Conservation (phyloP, 2,329 filamentous ascomycete species). For the Penicillium fuscoglaucum region DNA sequence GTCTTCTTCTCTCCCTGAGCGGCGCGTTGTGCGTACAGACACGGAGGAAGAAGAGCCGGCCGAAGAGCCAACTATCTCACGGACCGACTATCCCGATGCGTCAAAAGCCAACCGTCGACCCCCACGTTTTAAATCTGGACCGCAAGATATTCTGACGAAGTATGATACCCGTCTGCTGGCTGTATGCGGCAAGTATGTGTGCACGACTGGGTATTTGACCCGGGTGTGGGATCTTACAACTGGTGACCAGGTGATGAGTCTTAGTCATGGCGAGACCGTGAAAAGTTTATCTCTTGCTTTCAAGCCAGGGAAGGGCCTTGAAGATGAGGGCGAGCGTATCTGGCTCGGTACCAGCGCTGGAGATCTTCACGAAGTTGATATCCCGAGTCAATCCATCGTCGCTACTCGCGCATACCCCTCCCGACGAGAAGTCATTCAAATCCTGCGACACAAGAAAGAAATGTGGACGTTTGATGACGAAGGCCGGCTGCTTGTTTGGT, state of each 20-base stretch:
- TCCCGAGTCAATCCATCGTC: constrained; percentile 69
- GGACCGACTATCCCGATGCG: constrained; percentile 75
- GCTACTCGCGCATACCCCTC: constrained; percentile 72
- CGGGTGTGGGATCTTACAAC: constrained; percentile 83
- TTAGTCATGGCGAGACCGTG: constrained; percentile 80
- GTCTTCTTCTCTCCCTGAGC: constrained; percentile 24
- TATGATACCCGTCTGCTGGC: constrained; percentile 87
- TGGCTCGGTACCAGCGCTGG: constrained; percentile 91
- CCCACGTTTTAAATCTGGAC: constrained; percentile 70
- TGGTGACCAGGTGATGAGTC: constrained; percentile 76
- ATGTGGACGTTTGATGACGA: constrained; percentile 94
- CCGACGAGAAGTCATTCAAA: constrained; percentile 76
- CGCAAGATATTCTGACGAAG: constrained; percentile 75
- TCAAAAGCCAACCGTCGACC: constrained; percentile 81
- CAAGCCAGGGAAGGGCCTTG: constrained; percentile 74
- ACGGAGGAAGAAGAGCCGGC: constrained; percentile 54
- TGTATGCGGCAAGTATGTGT: constrained; percentile 82
- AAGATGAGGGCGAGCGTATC: constrained; percentile 75
- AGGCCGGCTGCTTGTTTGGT: constrained; percentile 85
- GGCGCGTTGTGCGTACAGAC: constrained; percentile 34
- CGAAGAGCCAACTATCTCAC: constrained; percentile 54
- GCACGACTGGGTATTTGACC: constrained; percentile 82
- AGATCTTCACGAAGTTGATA: constrained; percentile 86
- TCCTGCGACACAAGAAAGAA: constrained; percentile 82
- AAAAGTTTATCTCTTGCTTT: constrained; percentile 81